Evolutionary conservation across 2,329 filamentous ascomycete species (phyloP), one percentile per base, ranked within the genome.

Genomic region (Sarocladiaceae sp.): DNA sequence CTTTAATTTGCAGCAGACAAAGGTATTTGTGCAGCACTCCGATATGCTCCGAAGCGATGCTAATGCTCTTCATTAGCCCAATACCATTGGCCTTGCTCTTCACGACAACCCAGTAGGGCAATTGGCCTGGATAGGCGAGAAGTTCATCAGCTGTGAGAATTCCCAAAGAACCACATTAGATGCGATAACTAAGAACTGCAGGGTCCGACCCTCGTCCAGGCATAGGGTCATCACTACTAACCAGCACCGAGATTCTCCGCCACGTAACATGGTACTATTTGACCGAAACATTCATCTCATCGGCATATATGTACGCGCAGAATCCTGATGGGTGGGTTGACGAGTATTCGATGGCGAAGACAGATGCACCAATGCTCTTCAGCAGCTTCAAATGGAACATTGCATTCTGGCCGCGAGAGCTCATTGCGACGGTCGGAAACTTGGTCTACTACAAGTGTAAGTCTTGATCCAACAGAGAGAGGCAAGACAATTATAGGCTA

Each of bases 41-140:
- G 11, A n/a, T 15, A 40, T 15, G 8, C 22, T 13, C 47, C 8
- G 13, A 2, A 25, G 29, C 6, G 20, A 40, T 15, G 28, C n/a
- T 2, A 4, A 50, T 29, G 17, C 23, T 18, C n/a, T 4, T 10
- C 17, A n/a, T n/a, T 20, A 60, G 61, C 72, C 72, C 17, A 70
- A 72, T 36, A 75, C 70, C 1, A 67, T 75, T 18, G 70, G 70
- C 2, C 64, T 70, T 29, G 68, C 66, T 17, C 61, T 72, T 48
- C 63, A 70, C 23, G 72, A 74, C 53, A 72, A 68, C 48, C 73
- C 71, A 0, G 59, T 75, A 2, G 73, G 72, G 1, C 66, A 72
- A 37, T 62, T 74, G 59, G 66, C 69, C 47, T 75, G 69, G 57
- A 62, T 75, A 0, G 72, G 70, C 1, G 70, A 75, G 54, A 73